Evolutionary conservation across 148 eudicot genomes (phyloP), one percentile per base, ranked within the genome.

Genomic region (Nepenthes mirabilis): DNA sequence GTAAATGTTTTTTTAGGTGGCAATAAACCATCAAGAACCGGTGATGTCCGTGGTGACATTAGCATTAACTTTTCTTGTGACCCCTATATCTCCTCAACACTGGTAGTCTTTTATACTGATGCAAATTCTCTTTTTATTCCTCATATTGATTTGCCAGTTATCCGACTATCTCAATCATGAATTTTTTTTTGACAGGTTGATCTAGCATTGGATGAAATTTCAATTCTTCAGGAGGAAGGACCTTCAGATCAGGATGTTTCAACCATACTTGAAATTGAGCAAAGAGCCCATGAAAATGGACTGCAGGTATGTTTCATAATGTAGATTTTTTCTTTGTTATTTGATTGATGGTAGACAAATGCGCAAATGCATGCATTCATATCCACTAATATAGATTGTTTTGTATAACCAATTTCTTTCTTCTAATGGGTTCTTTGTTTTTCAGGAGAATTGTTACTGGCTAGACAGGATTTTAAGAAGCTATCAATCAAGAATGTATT

Each of bases 1-100:
- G 95, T 84, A 56, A 86, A 95, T 57, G 91, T 86, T n/a, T 90
- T 90, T 70, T 80, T 90, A 66, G 97, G 95, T 63, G 91, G 95
- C 43, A 90, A 86, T 72, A 90, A 80, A 73, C 95, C 97, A 66
- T 90, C 97, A 62, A 82, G 95, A 70, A 77, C 63, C 62, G 90
- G 80, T 45, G 79, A 90, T 74, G 82, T 83, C 33, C 91, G 91
- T 32, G 95, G 97, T 54, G 97, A 90, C 71, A 77, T 90, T 33
- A 82, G 84, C 66, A 72, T 85, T 14, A 85, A 77, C 68, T 88
- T 88, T 69, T 88, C 91, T 52, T 88, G 97, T 60, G 95, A 86
- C 80, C 97, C 97, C 62, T 82, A 79, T 51, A 82, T 77, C 54
- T 79, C 97, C 47, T 74, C 79, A 13, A 74, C 77, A 64, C 76